Percentiles rank a stretch among this genome's conserved stretches.
Conservation (phyloP, 495 filamentous ascomycete species). For the Podospora tetraspora region DNA sequence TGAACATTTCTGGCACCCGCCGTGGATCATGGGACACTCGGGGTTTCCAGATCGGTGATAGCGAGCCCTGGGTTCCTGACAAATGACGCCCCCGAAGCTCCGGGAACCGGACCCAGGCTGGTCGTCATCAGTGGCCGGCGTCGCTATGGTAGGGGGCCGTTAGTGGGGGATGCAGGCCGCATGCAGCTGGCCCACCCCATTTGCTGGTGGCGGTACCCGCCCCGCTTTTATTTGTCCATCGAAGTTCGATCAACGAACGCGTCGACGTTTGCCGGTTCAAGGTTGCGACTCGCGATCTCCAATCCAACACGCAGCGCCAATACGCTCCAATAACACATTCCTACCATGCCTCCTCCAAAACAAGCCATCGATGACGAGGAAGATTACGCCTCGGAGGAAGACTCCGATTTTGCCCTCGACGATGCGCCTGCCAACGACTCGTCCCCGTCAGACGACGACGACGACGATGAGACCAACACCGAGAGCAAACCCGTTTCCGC, state of each 20-base stretch:
- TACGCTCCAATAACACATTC: background rate
- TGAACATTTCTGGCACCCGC: conserved; percentile 5
- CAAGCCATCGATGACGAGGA: conserved; percentile 34
- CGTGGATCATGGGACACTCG: conserved; percentile 1
- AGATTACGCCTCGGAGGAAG: conserved; percentile 65
- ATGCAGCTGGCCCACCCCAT: background rate
- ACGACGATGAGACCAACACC: conserved; percentile 1
- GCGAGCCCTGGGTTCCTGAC: conserved; percentile 6
- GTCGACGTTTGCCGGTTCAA: background rate
- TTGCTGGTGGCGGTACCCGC: background rate
- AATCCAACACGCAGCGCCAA: background rate
- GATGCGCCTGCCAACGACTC: conserved; percentile 47
- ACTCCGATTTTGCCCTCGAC: conserved; percentile 68
- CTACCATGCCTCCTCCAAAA: conserved; percentile 19
- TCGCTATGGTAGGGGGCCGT: conserved; percentile 9
- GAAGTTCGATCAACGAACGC: background rate
- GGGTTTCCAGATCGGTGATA: conserved; percentile 17
- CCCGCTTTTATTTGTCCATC: conserved; percentile 3
- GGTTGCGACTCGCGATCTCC: background rate
- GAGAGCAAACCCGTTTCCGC: conserved; percentile 13
- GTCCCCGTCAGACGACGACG: conserved; percentile 40
- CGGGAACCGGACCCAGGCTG: background rate
- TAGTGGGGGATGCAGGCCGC: background rate
- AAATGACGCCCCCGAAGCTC: conserved; percentile 2
- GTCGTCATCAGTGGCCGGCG: conserved; percentile 11